Base-by-base conservation (phyloP, 2,329 filamentous ascomycete species). In the Grosmannia penicillata region DNA sequence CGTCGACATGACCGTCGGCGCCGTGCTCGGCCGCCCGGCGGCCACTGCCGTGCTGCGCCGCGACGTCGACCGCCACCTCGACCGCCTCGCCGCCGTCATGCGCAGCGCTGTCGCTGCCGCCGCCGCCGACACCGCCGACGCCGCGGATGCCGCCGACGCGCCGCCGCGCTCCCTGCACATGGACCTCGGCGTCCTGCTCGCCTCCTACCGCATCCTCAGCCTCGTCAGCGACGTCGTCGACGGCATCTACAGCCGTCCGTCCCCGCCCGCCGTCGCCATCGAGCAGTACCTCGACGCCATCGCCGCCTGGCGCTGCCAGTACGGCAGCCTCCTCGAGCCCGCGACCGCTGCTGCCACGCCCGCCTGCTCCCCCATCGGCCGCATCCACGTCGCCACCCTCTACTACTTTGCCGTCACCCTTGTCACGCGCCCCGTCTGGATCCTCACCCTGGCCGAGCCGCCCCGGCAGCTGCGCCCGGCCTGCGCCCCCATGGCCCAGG, bases 11-110 rank as follows among this genome's bases (percentile, higher is more conserved):
- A 49, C 68, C 4, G 58, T 61, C 28, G 66, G 61, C 42, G 63
- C 65, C 6, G 63, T 69, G 3, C 56, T 70, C 4, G 66, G 65
- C 4, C 55, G 66, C 22, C 61, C 64, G 6, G 58, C 57, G 4
- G 49, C 49, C 26, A 53, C 52, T 11, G 51, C 52, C 3, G 50
- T 52, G 30, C 33, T 59, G 32, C 47, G 50, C 43, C 43, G 52
- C 22, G 42, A 54, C 30, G 37, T 52, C 19, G 46, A 53, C 17
- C 15, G 8, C 10, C n/a, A 23, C 22, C 15, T 35, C 27, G 30
- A 38, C 22, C 25, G 23, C 11, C 30, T 41, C 30, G 10, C 35
- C 6, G 19, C 35, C 10, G 8, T 9, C 8, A 27, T 40, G 33
- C 27, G 8, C 9, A 21, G 24, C 33, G 11, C 37, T 17, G 17